Conservation (phyloP, 1,139 yeast genomes). For the Geotrichum restrictum region DNA sequence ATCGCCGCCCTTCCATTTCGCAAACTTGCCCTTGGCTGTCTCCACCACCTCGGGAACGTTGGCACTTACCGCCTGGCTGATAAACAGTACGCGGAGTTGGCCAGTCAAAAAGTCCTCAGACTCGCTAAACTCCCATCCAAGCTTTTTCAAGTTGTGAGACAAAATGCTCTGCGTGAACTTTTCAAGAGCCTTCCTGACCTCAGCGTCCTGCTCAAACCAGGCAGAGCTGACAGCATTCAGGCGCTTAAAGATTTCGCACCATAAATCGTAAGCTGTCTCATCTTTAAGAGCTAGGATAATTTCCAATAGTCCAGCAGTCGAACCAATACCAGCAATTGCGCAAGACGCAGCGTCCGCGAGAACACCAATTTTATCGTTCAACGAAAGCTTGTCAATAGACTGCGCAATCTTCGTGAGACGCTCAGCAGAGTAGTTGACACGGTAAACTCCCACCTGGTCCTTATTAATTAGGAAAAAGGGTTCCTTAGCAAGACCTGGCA, state of each 20-base stretch:
- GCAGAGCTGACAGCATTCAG: conserved; percentile 46
- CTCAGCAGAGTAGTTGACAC: conserved; percentile 58
- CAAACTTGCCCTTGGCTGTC: conserved; percentile 46
- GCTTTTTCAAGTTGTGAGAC: conserved; percentile 43
- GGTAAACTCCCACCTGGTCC: conserved; percentile 59
- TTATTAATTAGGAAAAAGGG: conserved; percentile 69
- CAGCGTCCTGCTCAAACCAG: conserved; percentile 47
- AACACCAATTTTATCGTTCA: conserved; percentile 62
- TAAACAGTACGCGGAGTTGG: conserved; percentile 51
- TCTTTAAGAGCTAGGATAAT: conserved; percentile 45
- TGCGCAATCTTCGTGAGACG: conserved; percentile 42
- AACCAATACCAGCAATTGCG: conserved; percentile 56
- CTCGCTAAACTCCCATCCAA: conserved; percentile 40
- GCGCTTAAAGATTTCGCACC: conserved; percentile 56
- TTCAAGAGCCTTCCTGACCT: conserved; percentile 40
- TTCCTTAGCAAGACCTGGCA: conserved; percentile 31
- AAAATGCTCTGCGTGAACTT: conserved; percentile 46
- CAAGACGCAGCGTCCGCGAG: conserved; percentile 56
- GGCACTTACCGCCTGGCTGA: conserved; percentile 51
- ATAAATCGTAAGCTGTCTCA: conserved; percentile 56
- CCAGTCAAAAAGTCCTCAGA: conserved; percentile 46
- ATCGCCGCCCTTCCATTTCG: conserved; percentile 40
- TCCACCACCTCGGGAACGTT: conserved; percentile 48
- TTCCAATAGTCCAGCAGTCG: conserved; percentile 50
- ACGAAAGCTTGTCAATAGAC: conserved; percentile 46